A percentile compares a stretch with the other conserved stretches of the same genome.
phyloP scores from a whole-genome alignment of 1,139 yeast species.

The Dujonia santamariae region DNA sequence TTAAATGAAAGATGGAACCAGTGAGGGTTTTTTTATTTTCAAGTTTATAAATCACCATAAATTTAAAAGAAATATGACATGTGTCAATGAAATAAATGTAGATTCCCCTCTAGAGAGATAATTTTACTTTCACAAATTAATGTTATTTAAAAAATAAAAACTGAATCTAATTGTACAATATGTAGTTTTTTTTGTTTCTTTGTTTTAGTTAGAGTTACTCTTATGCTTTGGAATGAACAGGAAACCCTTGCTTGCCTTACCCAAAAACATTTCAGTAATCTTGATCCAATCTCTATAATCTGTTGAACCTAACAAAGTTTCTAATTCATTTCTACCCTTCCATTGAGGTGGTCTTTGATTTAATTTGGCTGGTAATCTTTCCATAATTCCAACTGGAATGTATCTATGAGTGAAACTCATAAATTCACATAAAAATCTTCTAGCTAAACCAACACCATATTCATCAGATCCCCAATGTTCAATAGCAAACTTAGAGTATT shows the following conservation, averaged over 20 bases:
- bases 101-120: no score
- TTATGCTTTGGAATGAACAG: constrained; percentile 90
- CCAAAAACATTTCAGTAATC: constrained; percentile 93
- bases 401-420: constrained; percentile 91
- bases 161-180: no score
- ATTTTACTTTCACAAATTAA: no score
- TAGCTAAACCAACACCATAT: constrained; percentile 82
- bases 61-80: no score
- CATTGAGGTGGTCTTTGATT: constrained; percentile 94
- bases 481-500: constrained; percentile 74
- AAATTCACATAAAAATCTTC: constrained; percentile 93
- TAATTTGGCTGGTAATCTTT: constrained; percentile 79
- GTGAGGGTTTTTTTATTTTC: no score
- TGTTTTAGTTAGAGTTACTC: constrained; percentile 68
- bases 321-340: constrained; percentile 93
- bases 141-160: no score
- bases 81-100: no score
- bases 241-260: constrained; percentile 74
- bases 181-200: no score
- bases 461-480: constrained; percentile 99
- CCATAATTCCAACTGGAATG: constrained; percentile 90
- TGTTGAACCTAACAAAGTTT: constrained; percentile 79
- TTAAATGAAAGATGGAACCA: no score
- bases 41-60: no score
- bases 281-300: constrained; percentile 96